These are phyloP conservation scores for Alternaria sp. DNA, from an alignment of 2,329 filamentous ascomycete species.

Conservation along the genomic window DNA sequence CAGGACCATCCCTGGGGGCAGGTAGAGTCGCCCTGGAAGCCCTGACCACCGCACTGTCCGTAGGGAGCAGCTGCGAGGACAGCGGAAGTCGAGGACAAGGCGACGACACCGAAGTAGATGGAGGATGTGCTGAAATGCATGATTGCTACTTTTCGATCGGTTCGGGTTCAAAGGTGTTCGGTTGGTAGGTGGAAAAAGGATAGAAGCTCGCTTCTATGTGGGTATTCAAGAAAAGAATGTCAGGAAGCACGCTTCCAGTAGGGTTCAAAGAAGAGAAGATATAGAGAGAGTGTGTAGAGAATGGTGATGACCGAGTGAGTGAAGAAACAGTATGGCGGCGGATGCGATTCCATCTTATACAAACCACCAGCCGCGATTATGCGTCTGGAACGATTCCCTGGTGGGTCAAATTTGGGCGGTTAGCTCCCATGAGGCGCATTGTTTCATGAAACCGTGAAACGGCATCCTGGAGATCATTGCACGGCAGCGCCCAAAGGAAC, in stretches of 20 bases:
- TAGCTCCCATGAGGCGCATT: constrained; percentile 2
- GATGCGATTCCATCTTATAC: constrained; percentile 5
- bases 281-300: constrained; percentile 8
- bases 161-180: neutral
- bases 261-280: constrained; percentile 6
- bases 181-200: neutral
- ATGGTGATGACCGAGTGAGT: constrained; percentile 11
- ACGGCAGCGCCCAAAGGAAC: neutral
- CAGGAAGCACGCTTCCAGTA: constrained; percentile 30
- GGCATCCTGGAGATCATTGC: constrained; percentile 32
- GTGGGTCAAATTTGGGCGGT: constrained; percentile 4
- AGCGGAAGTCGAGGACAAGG: constrained; percentile 33
- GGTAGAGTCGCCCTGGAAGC: constrained; percentile 48
- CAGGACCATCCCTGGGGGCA: constrained; percentile 52
- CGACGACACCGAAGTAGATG: constrained; percentile 37
- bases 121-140: constrained; percentile 32
- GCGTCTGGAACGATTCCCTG: neutral
- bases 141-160: neutral
- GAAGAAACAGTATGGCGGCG: neutral
- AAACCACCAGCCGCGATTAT: neutral
- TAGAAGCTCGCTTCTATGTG: constrained; percentile 23
- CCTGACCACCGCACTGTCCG: constrained; percentile 55
- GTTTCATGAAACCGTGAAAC: constrained; percentile 31
- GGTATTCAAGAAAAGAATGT: constrained; percentile 24
- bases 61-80: constrained; percentile 42